phyloP scores from a whole-genome alignment of 1,284 basidiomycete genomes.

The Cystobasidium sp. region DNA sequence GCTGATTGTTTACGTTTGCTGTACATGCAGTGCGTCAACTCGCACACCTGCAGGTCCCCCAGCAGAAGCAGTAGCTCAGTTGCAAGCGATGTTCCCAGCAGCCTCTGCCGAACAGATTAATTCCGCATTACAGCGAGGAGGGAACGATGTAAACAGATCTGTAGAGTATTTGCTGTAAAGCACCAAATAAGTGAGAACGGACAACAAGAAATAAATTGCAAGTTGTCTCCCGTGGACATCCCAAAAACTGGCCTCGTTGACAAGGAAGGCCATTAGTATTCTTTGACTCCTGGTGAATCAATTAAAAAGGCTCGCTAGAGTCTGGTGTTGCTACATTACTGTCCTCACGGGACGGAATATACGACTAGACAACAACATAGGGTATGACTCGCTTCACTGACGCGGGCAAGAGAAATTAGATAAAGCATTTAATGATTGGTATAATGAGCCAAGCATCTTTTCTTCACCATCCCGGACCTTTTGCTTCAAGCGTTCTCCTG shows the following conservation, averaged over 20 bases:
- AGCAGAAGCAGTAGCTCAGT: slow-evolving; percentile 35
- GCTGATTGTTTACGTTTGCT: background rate
- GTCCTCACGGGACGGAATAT: too few relatives aligned
- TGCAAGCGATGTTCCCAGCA: slow-evolving; percentile 37
- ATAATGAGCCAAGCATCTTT: background rate
- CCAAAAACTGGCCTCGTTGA: background rate
- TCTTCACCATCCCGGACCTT: too few relatives aligned
- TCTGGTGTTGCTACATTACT: too few relatives aligned
- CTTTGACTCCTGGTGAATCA: too few relatives aligned
- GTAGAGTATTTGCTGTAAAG: slow-evolving; percentile 32
- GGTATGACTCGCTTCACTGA: too few relatives aligned
- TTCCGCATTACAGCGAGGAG: slow-evolving; percentile 35
- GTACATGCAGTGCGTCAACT: slow-evolving; percentile 21
- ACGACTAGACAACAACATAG: too few relatives aligned
- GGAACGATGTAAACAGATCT: slow-evolving; percentile 37
- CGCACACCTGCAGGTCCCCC: slow-evolving; percentile 12
- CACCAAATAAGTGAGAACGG: background rate
- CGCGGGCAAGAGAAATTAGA: too few relatives aligned
- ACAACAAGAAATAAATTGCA: too few relatives aligned
- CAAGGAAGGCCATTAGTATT: too few relatives aligned
- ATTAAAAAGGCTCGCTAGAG: too few relatives aligned
- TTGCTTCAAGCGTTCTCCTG: background rate
- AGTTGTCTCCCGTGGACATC: too few relatives aligned
- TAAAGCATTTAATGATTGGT: background rate
- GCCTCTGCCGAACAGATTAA: slow-evolving; percentile 26